Percentiles rank a stretch among this genome's conserved stretches.
Conservation (phyloP, 2,329 filamentous ascomycete genomes). For the Diplodia sapinea region DNA sequence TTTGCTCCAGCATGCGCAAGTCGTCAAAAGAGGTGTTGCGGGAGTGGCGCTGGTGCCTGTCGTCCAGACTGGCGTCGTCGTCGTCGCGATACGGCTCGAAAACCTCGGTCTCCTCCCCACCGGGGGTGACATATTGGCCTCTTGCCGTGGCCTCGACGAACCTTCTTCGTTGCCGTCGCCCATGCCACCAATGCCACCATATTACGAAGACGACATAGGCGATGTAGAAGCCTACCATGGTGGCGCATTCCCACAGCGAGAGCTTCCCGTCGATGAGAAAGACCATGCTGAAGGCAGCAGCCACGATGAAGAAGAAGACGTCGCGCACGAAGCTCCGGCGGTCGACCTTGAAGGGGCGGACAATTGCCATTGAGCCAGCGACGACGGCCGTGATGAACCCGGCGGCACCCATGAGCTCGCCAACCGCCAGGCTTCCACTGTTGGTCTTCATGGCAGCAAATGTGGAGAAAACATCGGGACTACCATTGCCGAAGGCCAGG, state of each 20-base stretch:
- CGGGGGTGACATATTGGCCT: slow-evolving; percentile 71
- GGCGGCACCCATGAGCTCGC: slow-evolving; percentile 92
- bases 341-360: slow-evolving; percentile 92
- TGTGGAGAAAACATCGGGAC: slow-evolving; percentile 96
- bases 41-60: slow-evolving; percentile 34
- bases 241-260: slow-evolving; percentile 83
- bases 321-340: slow-evolving; percentile 90
- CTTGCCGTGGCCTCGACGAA: slow-evolving; percentile 74
- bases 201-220: slow-evolving; percentile 91
- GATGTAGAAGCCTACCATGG: slow-evolving; percentile 89
- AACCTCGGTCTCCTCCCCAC: slow-evolving; percentile 64
- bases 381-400: slow-evolving; percentile 97
- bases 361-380: slow-evolving; percentile 93
- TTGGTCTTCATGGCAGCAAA: slow-evolving; percentile 98
- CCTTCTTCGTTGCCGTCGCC: slow-evolving; percentile 64
- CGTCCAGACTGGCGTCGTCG: slow-evolving; percentile 47
- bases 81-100: slow-evolving; percentile 61
- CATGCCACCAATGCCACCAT: slow-evolving; percentile 86
- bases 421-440: slow-evolving; percentile 94
- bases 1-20: slow-evolving; percentile 65
- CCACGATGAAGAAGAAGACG: slow-evolving; percentile 87
- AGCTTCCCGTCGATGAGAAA: slow-evolving; percentile 86
- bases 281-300: slow-evolving; percentile 83
- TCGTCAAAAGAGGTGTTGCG: slow-evolving; percentile 63
- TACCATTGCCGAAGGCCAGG: slow-evolving; percentile 95